Evolutionary conservation across 805 yeast genomes (phyloP), one percentile per base, ranked within the genome.

Genomic region (Nakazawaea anatomiae): DNA sequence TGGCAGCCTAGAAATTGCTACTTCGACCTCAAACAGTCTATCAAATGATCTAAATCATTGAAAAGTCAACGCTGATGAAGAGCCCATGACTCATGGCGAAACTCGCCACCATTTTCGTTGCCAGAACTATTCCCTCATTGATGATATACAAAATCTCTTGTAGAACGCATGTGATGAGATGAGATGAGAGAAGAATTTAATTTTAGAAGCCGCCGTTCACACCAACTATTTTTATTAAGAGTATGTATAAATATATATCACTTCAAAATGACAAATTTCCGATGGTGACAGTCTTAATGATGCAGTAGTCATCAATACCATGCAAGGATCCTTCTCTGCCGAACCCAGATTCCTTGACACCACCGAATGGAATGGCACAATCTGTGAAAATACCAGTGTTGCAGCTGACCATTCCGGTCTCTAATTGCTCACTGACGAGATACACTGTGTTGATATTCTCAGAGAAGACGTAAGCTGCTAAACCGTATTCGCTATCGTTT

Each of bases 351-450:
- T 84, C 80, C 63, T 85, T 85, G 47, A 87, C 75, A 49, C 95
- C 95, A 28, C 95, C 95, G 60, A 83, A 83, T 42, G 88, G 87
- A 55, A 82, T 62, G 11, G 85, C 74, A 29, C 86, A 76, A 55
- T 73, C 92, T 25, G 88, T 79, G 53, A 88, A 78, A 9, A 78
- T 70, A 36, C 94, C 94, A 10, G 89, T 80, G 68, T 88, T 88
- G 52, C 80, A 82, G 42, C 94, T 94, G 49, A 88, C 77, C 95
- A 88, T 88, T 46, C 95, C 96, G 30, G 76, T 80, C 57, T 88
- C 81, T 50, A 88, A 72, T 31, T 73, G 79, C 66, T 85, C 91
- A 39, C 87, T 82, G 10, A 85, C 79, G 50, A 75, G 71, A 65
- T 82, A 74, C 5, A 83, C 70, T 45, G 82, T 74, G 47, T 70